phyloP scores from a whole-genome alignment of 108 stramenopile species.

The Skeletonema menzelii region DNA sequence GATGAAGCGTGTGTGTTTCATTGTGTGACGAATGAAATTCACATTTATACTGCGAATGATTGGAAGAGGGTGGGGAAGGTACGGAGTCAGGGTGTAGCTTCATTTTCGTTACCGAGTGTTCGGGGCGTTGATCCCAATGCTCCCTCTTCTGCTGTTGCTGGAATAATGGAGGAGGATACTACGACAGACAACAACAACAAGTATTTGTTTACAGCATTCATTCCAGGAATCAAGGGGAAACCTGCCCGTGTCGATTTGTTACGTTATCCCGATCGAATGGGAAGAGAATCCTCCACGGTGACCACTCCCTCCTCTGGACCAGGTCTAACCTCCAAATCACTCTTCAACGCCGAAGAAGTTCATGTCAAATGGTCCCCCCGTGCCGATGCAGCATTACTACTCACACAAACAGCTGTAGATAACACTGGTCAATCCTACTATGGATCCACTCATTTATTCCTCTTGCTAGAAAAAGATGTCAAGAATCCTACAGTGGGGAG shows the following conservation, averaged over 20 bases:
- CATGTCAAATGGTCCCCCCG: conserved; percentile 74
- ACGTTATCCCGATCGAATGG: conserved; percentile 60
- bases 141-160: not conserved
- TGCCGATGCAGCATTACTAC: conserved; percentile 77
- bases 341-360: conserved; percentile 83
- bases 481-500: conserved; percentile 34
- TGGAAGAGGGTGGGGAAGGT: conserved; percentile 49
- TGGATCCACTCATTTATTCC: conserved; percentile 88
- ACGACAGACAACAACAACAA: not conserved
- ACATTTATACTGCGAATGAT: conserved; percentile 51
- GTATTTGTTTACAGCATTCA: conserved; percentile 80
- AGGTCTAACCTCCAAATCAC: conserved; percentile 64
- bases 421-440: conserved; percentile 93
- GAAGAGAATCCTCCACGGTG: conserved; percentile 23
- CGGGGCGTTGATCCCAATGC: conserved; percentile 14
- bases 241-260: conserved; percentile 80
- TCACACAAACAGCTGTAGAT: conserved; percentile 91
- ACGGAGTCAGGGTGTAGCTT: conserved; percentile 55
- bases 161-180: conserved; percentile 4
- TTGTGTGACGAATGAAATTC: conserved; percentile 75
- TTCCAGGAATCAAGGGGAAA: conserved; percentile 86
- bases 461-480: conserved; percentile 60
- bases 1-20: conserved; percentile 82
- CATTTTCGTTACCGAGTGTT: conserved; percentile 54
- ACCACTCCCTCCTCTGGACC: conserved; percentile 39